Conservation (phyloP, 345 rosid species). For the Ricinus communis region DNA sequence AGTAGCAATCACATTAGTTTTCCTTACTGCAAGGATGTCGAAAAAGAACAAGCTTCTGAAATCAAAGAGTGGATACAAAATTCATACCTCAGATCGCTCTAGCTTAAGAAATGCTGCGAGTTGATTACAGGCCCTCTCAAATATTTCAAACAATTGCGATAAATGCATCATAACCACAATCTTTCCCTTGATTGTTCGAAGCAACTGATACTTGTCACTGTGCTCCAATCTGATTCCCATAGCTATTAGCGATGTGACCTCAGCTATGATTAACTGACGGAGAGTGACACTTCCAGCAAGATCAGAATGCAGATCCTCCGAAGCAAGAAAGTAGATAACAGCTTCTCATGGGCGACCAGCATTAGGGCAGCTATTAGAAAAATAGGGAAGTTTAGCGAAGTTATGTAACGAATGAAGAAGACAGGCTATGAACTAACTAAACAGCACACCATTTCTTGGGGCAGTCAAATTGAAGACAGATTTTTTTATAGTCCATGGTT, state of each 20-base stretch:
- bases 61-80: too few relatives aligned
- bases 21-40: too few relatives aligned
- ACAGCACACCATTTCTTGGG: not conserved
- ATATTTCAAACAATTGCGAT: not conserved
- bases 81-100: too few relatives aligned
- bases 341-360: not conserved
- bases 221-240: too few relatives aligned
- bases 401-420: not conserved
- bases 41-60: too few relatives aligned
- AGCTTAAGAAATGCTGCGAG: not conserved
- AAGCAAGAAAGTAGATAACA: not conserved
- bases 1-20: too few relatives aligned
- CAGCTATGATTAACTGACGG: not conserved
- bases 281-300: not conserved
- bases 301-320: not conserved
- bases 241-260: not conserved
- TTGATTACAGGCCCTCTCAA: not conserved
- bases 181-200: too few relatives aligned
- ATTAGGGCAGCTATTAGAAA: not conserved
- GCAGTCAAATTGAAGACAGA: not conserved
- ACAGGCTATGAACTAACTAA: not conserved
- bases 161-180: too few relatives aligned
- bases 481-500: not conserved
- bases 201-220: too few relatives aligned
- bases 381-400: not conserved